phyloP scores from a whole-genome alignment of 176 grass and related monocot species.

The Oryza nivara region DNA sequence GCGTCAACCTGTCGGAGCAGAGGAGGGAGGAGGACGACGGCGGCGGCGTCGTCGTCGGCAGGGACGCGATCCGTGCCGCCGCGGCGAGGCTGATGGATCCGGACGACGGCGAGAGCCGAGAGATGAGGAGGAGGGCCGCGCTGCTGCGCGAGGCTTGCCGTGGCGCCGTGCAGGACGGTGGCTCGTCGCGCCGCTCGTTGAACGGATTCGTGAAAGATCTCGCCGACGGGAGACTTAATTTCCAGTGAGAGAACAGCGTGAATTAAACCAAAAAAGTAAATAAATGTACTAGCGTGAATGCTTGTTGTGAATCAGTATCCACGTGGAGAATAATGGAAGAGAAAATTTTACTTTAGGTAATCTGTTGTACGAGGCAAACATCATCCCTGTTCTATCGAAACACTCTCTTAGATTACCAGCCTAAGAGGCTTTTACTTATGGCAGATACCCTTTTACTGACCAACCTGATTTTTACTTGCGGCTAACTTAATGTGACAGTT shows the following conservation, averaged over 20 bases:
- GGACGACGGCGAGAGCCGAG: conserved; percentile 6
- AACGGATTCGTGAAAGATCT: conserved; percentile 45
- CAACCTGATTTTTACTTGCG: too few relatives aligned
- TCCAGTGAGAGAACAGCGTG: not conserved
- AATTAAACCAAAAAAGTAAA: too few relatives aligned
- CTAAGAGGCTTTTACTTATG: too few relatives aligned
- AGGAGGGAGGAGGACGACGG: conserved; percentile 4
- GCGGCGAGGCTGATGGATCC: conserved; percentile 65
- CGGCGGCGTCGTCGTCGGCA: conserved; percentile 18
- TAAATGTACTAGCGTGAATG: too few relatives aligned
- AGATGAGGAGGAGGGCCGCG: conserved; percentile 53
- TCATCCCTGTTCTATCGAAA: too few relatives aligned
- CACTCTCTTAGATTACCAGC: too few relatives aligned
- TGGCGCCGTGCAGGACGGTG: conserved; percentile 40
- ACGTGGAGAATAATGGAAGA: too few relatives aligned
- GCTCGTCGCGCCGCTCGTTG: conserved; percentile 57
- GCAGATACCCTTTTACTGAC: too few relatives aligned
- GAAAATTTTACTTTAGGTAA: too few relatives aligned
- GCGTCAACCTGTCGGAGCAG: conserved; percentile 53
- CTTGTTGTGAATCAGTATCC: not conserved
- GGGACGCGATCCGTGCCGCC: conserved; percentile 33
- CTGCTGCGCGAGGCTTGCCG: conserved; percentile 30
- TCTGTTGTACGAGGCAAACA: too few relatives aligned
- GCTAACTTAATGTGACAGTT: too few relatives aligned
- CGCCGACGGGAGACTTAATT: conserved; percentile 31